Evolutionary conservation across 768 basidiomycete species (phyloP), one percentile per base, ranked within the genome.

Genomic region (button mushroom (Agaricus bisporus)): DNA sequence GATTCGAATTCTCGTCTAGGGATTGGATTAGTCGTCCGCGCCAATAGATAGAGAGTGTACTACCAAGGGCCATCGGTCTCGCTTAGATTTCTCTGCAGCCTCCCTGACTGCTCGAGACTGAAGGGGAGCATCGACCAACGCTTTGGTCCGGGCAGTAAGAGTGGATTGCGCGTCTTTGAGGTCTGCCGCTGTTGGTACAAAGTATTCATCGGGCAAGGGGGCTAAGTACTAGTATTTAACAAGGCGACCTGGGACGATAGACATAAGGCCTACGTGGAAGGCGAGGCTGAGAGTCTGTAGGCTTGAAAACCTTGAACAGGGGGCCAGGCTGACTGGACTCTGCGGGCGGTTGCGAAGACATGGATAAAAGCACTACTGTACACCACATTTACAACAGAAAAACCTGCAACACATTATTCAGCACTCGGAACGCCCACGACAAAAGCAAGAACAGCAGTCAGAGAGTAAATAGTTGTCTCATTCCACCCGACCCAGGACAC

Each of bases 1-100:
- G 59, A 95, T 68, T 17, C 93, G 82, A 59, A 95, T 88, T 2
- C 77, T 87, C 1, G 90, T 91, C 90, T 94, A 25, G 59, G 12
- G 18, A 35, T 15, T 41, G 42, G 9, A 36, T 49, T 32, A 54
- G 48, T 8, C 2, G 32, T 32, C 32, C 32, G 44, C 32, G 26
- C n/a, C 10, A n/a, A 36, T 48, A 22, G 32, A 41, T 37, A 29
- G 37, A 14, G 28, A 20, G n/a, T 6, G 63, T 77, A 11, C 58
- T 56, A 91, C 90, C 54, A 75, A 79, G 8, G 91, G 91, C 83
- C 86, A 93, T 60, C 81, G 76, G 48, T 83, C 80, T 45, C 67
- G 73, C 63, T 80, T 87, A 26, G 73, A 70, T 64, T 78, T 81
- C 59, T 79, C 76, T 20, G 76, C 74, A 9, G 80, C 80, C 41